Evolutionary conservation across 345 rosid genomes (phyloP), one percentile per base, ranked within the genome.

Genomic region (Tarenaya hassleriana): DNA sequence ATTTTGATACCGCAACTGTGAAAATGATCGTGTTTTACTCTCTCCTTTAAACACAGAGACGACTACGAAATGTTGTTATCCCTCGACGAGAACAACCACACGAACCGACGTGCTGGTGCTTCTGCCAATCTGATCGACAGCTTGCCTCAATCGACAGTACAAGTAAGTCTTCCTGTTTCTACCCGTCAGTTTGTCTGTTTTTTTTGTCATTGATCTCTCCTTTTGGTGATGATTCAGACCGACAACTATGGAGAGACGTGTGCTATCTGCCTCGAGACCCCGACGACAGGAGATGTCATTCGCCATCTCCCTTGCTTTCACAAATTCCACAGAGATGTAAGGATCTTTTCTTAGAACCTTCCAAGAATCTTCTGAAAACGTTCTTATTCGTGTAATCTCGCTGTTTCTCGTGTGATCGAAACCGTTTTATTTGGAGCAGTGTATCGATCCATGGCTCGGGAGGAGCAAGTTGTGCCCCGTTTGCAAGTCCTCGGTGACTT

Each of bases 291-390:
- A 68, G 97, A 88, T 46, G 75, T 78, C 9, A 78, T 88, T 44
- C 94, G 94, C 12, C 97, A 88, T 67, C 97, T 92, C 24, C 98
- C 97, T 55, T 92, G 98, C 79, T 69, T 92, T 29, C 98, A 92
- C 74, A 92, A 92, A 67, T 92, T 92, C 72, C 98, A 92, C 67
- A 92, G 88, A 72, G 85, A 74, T 58, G 98, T 92, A 72, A 34
- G 69, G 19, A 49, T 48, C 58, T 17, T 55, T 16, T n/a, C n/a
- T n/a, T n/a, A n/a, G n/a, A n/a, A n/a, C n/a, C 29, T 2, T 24
- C 5, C 5, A 2, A 24, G 29, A 24, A 24, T 24, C 2, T 24
- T 5, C 3, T 24, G 5, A 24, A 24, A 24, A 24, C 29, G 40
- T 35, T 33, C 10, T 33, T 33, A 11, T 3, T 33, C 10, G 1